These are phyloP conservation scores for Chytriomyces confervae DNA, from an alignment of 192 early-diverging fungal genomes.

Conservation along the genomic window DNA sequence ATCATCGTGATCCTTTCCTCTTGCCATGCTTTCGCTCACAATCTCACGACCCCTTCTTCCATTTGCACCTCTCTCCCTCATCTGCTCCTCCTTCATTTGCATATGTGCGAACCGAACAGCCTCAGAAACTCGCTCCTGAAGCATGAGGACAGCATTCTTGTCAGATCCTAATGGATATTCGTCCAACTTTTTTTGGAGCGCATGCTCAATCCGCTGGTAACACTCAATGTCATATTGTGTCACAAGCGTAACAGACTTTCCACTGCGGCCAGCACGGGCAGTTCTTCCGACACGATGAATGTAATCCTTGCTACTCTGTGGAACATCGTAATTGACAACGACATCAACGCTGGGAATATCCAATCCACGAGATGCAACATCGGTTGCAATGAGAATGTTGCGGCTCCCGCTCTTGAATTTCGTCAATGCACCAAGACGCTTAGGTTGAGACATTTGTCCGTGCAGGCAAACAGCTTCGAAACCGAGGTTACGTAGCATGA, in stretches of 20 bases:
- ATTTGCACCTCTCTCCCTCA: conserved; percentile 34
- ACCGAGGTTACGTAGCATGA: conserved; percentile 89
- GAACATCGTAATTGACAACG: conserved; percentile 97
- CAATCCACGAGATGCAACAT: conserved; percentile 87
- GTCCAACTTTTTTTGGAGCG: conserved; percentile 84
- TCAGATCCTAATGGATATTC: conserved; percentile 75
- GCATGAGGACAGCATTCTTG: conserved; percentile 82
- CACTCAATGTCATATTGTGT: conserved; percentile 90
- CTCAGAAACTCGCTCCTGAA: conserved; percentile 94
- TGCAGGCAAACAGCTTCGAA: conserved; percentile 94
- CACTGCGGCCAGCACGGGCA: conserved; percentile 89
- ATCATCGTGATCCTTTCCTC: conserved; percentile 41
- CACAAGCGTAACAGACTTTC: conserved; percentile 86
- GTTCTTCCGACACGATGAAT: conserved; percentile 98
- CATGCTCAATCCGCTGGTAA: conserved; percentile 92
- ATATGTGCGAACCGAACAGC: conserved; percentile 85
- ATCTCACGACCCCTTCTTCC: conserved; percentile 34
- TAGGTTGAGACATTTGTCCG: conserved; percentile 90
- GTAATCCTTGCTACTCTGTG: conserved; percentile 90
- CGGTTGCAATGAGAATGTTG: conserved; percentile 92
- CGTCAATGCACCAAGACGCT: conserved; percentile 88
- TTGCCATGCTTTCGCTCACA: conserved; percentile 26
- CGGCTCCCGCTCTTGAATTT: conserved; percentile 93
- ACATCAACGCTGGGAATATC: conserved; percentile 97
- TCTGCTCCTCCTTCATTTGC: conserved; percentile 81